These are phyloP conservation scores for Herpotrichia juniperi DNA, from an alignment of 2,329 filamentous ascomycete species.

Conservation along the genomic window DNA sequence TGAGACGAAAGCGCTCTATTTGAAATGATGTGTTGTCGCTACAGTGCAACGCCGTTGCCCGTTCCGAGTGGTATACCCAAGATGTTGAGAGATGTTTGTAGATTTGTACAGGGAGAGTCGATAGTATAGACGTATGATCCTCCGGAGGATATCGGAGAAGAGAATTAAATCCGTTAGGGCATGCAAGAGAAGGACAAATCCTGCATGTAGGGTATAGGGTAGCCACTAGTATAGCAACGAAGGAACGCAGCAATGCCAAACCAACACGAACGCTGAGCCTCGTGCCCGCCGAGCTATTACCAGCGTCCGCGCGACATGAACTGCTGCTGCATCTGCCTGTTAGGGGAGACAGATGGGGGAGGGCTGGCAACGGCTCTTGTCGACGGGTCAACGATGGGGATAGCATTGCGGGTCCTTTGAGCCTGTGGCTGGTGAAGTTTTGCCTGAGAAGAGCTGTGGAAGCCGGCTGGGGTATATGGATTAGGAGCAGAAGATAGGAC, in stretches of 20 bases:
- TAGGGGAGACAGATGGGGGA: conserved; percentile 72
- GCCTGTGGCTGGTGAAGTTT: conserved; percentile 92
- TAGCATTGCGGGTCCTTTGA: conserved; percentile 89
- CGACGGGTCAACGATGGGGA: conserved; percentile 95
- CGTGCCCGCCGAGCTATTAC: conserved; percentile 47
- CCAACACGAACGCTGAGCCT: conserved; percentile 39
- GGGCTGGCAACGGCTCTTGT: conserved; percentile 92
- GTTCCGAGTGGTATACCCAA: conserved; percentile 48
- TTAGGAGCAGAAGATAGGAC: conserved; percentile 70
- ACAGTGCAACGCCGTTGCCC: conserved; percentile 49
- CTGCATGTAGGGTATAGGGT: conserved; percentile 24
- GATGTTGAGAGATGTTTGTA: conserved; percentile 48
- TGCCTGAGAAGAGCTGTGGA: conserved; percentile 66
- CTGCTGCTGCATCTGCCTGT: conserved; percentile 65
- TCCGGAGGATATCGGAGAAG: conserved; percentile 47
- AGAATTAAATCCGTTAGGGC: conserved; percentile 38
- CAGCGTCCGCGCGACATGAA: conserved; percentile 54
- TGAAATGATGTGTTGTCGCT: conserved; percentile 39
- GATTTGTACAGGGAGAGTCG: conserved; percentile 51
- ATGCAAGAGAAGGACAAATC: conserved; percentile 9
- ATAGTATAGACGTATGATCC: conserved; percentile 47
- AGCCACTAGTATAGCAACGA: conserved; percentile 49
- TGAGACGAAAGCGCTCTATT: conserved; percentile 46
- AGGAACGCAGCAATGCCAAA: conserved; percentile 42
- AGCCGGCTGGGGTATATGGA: conserved; percentile 64